Base-by-base conservation (phyloP, 2,329 filamentous ascomycete genomes). In the Monilinia laxa region DNA sequence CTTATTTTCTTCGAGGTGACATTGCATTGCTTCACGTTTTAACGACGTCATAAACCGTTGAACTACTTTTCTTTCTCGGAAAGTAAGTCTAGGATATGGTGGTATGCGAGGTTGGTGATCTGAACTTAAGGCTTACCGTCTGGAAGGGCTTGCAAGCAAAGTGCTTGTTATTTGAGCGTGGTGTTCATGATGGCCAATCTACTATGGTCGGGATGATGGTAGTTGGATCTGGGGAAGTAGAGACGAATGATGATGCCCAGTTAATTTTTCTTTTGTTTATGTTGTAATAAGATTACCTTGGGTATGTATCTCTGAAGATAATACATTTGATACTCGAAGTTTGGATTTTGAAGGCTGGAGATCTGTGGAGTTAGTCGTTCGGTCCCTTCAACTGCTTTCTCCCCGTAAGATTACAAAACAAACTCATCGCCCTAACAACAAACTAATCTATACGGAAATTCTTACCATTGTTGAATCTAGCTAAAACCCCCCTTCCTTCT, bases 161-260 rank as follows among this genome's bases (percentile, higher is more conserved):
- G n/a, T 51, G 58, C 58, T 52, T 52, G 58, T 40, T 62, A 25
- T 52, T 45, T 25, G 58, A 62, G 58, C 45, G 45, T 40, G 58
- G 20, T 62, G 58, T 38, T 62, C 58, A 51, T 38, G 42, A 42
- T 25, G 25, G 25, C 35, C 56, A 38, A 59, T 25, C 35, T 25
- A 49, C 23, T 28, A 20, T 11, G 28, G n/a, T n/a, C 9, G 7
- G 57, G 57, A 23, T 35, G 23, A 49, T 51, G 28, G 58, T 25
- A 35, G 58, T 51, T 38, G 45, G 28, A 51, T 60, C 58, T 60
- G 45, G 58, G 58, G 45, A 60, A 38, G 10, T 10, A 25, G 4
- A 51, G 45, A 42, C 11, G 10, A 23, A 9, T 23, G 20, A 38
- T 25, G 28, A 51, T 25, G 28, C 45, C 45, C 58, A 35, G 23